A percentile compares a stretch with the other conserved stretches of the same genome.
Evolutionary conservation across 805 yeast genomes (phyloP).

Genomic region (Candida sphagnicola): DNA sequence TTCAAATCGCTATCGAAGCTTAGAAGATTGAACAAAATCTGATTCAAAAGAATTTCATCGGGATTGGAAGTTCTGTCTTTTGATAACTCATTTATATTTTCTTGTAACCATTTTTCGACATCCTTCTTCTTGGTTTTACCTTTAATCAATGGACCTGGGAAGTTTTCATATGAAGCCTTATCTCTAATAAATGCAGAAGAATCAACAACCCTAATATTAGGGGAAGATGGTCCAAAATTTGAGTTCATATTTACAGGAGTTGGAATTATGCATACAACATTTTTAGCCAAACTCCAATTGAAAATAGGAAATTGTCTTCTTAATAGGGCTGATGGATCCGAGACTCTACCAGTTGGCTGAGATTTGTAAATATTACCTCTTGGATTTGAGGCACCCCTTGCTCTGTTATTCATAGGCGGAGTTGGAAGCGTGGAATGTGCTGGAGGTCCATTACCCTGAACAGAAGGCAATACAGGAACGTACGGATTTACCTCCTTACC

Average conservation of each 20-base stretch:
- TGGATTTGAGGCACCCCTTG: slow-evolving; percentile 20
- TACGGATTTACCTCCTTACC: slow-evolving; percentile 40
- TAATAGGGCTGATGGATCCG: slow-evolving; percentile 52
- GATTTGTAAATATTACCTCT: slow-evolving; percentile 13
- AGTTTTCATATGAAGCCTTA: slow-evolving; percentile 29
- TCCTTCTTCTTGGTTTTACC: slow-evolving; percentile 61
- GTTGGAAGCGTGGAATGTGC: slow-evolving; percentile 3
- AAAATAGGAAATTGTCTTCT: slow-evolving; percentile 73
- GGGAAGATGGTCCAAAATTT: slow-evolving; percentile 16
- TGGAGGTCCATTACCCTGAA: slow-evolving; percentile 3
- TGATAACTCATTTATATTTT: slow-evolving; percentile 15
- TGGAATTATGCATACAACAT: slow-evolving; percentile 26
- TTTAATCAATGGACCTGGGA: slow-evolving; percentile 66
- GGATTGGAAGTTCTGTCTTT: slow-evolving; percentile 7
- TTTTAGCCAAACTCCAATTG: slow-evolving; percentile 47
- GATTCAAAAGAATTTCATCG: slow-evolving; percentile 28
- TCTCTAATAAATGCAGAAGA: slow-evolving; percentile 17
- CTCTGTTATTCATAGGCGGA: slow-evolving; percentile 15
- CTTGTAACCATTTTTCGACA: slow-evolving; percentile 56
- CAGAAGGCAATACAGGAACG: slow-evolving; percentile 27
- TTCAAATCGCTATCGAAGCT: slow-evolving; percentile 28
- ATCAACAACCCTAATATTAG: slow-evolving; percentile 31
- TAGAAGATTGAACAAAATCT: slow-evolving; percentile 24
- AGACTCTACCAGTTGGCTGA: slow-evolving; percentile 24
- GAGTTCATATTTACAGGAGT: slow-evolving; percentile 12